Base-by-base conservation (phyloP, 257 asterid genomes). In the Nicotiana attenuata region DNA sequence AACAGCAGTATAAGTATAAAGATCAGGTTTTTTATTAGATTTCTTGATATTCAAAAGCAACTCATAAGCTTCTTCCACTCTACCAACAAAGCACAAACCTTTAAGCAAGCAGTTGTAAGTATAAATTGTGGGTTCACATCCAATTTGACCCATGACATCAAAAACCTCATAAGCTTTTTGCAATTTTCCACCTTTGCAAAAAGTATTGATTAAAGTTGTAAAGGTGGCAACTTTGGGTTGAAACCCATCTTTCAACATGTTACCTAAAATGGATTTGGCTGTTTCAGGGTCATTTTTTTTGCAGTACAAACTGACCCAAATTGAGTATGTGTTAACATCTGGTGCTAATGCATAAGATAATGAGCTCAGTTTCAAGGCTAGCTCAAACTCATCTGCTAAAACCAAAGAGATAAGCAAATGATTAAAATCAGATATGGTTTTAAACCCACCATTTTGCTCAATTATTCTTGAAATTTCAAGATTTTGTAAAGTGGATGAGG, bases 31-130 rank as follows among this genome's bases (percentile, higher is more conserved):
- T 63, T 81, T 14, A 41, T 85, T 17, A 15, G 92, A 87, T 26
- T 80, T 84, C 88, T 87, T 92, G 83, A 92, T 83, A 4, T 80
- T 88, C 28, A 19, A 65, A 78, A 93, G 83, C 79, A 92, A 81
- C 24, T 87, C 90, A 35, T 73, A 84, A 57, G 97, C 97, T 80
- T 91, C 94, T 85, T 94, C 98, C n/a, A 93, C 89, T 76, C 87
- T 89, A 71, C 98, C 98, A 10, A 93, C 97, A 64, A 91, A 92
- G 86, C 98, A 94, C 81, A 94, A 20, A 17, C 94, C 97, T 88
- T 92, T 94, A 69, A 94, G 57, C 86, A 94, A 86, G 81, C 94
- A 93, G 77, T 92, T 94, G 82, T 92, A 92, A 7, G 97, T 91
- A 82, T 89, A 87, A 83, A 92, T 88, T 13, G 97, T 94, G 83